Evolutionary conservation across 495 filamentous ascomycete species (phyloP).

Genomic region (Podospora conica): DNA sequence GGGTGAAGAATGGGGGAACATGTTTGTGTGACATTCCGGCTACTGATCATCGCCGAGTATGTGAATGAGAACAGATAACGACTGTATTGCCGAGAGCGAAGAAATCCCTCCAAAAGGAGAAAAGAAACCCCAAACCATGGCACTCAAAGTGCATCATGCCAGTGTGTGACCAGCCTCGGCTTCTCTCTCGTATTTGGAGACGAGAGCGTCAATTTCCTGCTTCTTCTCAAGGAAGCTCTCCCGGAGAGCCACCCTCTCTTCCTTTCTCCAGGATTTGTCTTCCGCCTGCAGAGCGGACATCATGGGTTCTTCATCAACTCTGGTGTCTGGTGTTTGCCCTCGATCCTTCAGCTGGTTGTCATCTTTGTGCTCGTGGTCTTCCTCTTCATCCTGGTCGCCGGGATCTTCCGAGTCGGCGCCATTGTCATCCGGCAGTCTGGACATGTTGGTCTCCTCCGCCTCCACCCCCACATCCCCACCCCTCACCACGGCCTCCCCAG

Average conservation of each 20-base stretch:
- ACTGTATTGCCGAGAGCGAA: neutral
- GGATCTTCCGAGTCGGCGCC: neutral
- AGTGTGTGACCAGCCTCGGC: neutral
- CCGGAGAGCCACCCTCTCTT: neutral
- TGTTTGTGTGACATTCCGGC: neutral
- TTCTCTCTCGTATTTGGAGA: neutral
- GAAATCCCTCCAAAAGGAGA: neutral
- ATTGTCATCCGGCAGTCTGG: neutral
- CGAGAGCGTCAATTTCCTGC: neutral
- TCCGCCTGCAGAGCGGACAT: too few species aligned
- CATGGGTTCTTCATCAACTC: too few species aligned
- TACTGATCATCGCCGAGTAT: neutral
- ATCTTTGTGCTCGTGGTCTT: neutral
- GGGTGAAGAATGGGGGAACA: neutral
- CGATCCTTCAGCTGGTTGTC: too few species aligned
- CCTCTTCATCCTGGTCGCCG: neutral
- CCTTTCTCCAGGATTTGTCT: neutral
- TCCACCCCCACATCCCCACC: too few species aligned
- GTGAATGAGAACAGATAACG: neutral
- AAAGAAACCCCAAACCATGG: too few species aligned
- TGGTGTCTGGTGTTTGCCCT: too few species aligned
- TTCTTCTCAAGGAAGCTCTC: neutral
- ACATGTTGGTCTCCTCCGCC: neutral
- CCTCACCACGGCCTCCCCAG: too few species aligned
- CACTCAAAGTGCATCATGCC: neutral